A percentile compares a stretch with the other conserved stretches of the same genome.
phyloP scores from a whole-genome alignment of 306 rosid genomes.

The Prunus davidiana region DNA sequence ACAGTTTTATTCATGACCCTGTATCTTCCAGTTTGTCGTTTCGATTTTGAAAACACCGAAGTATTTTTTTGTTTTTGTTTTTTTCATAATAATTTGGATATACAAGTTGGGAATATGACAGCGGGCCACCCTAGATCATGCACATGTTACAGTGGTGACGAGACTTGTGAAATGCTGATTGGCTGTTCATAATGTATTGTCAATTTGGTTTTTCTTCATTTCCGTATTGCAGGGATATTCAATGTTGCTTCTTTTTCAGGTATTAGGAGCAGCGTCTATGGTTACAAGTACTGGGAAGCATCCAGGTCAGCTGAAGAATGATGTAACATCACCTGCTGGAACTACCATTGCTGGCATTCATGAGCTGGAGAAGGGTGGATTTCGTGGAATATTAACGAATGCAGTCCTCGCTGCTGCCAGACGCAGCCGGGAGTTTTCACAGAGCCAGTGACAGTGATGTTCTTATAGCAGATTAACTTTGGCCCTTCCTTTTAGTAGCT shows the following conservation, averaged over 20 bases:
- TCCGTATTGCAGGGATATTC: no score
- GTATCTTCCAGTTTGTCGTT: background rate
- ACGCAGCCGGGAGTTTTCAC: slow-evolving; percentile 73
- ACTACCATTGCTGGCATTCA: slow-evolving; percentile 89
- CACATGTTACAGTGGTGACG: background rate
- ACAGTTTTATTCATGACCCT: background rate
- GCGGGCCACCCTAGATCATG: background rate
- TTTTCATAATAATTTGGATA: background rate
- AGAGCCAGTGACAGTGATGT: slow-evolving; percentile 12
- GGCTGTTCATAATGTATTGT: no score
- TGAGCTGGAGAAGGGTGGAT: slow-evolving; percentile 85
- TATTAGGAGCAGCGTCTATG: no score
- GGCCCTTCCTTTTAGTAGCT: background rate
- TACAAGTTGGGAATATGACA: background rate
- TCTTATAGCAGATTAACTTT: background rate
- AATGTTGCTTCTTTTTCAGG: no score
- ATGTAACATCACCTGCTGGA: slow-evolving; percentile 85
- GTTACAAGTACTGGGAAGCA: no score
- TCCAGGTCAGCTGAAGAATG: no score
- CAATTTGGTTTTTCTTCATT: no score
- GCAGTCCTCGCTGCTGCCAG: slow-evolving; percentile 86
- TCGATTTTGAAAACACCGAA: background rate
- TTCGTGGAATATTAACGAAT: slow-evolving; percentile 88
- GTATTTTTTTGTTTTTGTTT: background rate
- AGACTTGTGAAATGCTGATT: background rate